Base-by-base conservation (phyloP, 2,329 filamentous ascomycete genomes). In the Capronia epimyces region DNA sequence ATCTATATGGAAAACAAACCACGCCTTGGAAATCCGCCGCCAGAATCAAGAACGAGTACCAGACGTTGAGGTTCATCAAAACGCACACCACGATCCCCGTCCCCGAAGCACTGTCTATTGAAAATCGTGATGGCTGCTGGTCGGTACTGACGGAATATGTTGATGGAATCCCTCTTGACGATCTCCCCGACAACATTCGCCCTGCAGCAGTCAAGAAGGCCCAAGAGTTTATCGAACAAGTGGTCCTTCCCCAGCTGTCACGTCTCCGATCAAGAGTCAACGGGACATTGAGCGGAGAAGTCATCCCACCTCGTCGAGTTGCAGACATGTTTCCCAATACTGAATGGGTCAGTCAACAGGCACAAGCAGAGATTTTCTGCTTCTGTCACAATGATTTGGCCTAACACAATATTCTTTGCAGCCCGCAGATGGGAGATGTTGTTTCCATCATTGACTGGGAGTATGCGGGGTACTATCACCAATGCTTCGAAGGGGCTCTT, bases 401-500 rank as follows among this genome's bases (percentile, higher is more conserved):
- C 6, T 50, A 56, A 44, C 39, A 59, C 9, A 65, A 66, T 51
- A 52, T 66, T 25, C 59, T 65, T 25, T 60, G 64, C 21, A 58
- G 64, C 47, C 64, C 63, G 13, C 43, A 62, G 1, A 64, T 64
- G 3, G 50, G 68, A 32, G 64, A 67, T 37, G 66, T 71, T 9
- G 52, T 44, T 1, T 67, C 64, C 7, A 67, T 70, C 29, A 61
- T 71, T 15, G 69, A 70, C 43, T 71, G 68, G 68, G 68, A 72
- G 49, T 68, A 67, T 53, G 64, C 63, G 9, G 68, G 66, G 18
- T 69, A 65, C 60, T 71, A 55, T 54, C 67, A 65, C n/a, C 46
- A 49, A 29, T 54, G 50, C 43, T 70, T 65, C 43, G 64, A 65
- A 16, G 34, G 34, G 1, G 7, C 9, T 12, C 34, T 37, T 7